Percentiles rank a stretch among this genome's conserved stretches.
Conservation (phyloP, 352 stramenopile species). For the Globisporangium recalcitrans region DNA sequence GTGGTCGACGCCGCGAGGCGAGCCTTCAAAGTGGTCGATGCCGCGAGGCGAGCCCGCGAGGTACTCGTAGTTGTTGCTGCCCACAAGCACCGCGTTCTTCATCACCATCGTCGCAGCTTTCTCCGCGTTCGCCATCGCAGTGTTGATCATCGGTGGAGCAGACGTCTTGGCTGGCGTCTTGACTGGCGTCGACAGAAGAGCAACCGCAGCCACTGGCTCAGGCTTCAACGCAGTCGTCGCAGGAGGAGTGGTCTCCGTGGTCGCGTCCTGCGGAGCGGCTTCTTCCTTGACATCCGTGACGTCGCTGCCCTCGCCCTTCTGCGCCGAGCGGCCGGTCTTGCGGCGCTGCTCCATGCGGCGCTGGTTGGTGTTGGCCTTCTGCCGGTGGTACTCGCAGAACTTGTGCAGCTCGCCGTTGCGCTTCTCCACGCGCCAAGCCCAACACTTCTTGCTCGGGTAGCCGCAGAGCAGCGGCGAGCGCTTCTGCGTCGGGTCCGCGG, state of each 20-base stretch:
- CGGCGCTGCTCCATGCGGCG: slow-evolving; percentile 77
- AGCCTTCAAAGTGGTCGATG: slow-evolving; percentile 39
- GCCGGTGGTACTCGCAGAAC: slow-evolving; percentile 82
- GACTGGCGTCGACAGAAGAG: not conserved
- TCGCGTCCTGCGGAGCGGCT: too few relatives aligned
- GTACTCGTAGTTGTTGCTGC: not conserved
- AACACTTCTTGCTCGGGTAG: slow-evolving; percentile 85
- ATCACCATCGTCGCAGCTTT: slow-evolving; percentile 8
- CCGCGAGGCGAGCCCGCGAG: slow-evolving; percentile 27
- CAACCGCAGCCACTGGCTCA: not conserved
- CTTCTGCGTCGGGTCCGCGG: slow-evolving; percentile 27
- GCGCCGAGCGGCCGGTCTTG: slow-evolving; percentile 42
- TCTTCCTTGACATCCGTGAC: slow-evolving; percentile 10
- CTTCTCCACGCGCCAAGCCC: slow-evolving; percentile 72
- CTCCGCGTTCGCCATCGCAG: slow-evolving; percentile 14
- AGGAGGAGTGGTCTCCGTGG: not conserved
- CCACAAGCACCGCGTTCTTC: slow-evolving; percentile 17
- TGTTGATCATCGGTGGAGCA: slow-evolving; percentile 15
- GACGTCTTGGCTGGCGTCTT: not conserved
- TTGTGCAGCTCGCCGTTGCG: slow-evolving; percentile 82
- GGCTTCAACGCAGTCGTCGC: not conserved
- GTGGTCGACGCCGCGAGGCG: slow-evolving; percentile 47
- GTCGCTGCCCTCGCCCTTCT: not conserved
- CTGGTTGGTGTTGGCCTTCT: slow-evolving; percentile 84
- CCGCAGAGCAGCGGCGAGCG: slow-evolving; percentile 53